Evolutionary conservation across 371 early-diverging fungal genomes (phyloP).

Genomic region (Mortierella sp.): DNA sequence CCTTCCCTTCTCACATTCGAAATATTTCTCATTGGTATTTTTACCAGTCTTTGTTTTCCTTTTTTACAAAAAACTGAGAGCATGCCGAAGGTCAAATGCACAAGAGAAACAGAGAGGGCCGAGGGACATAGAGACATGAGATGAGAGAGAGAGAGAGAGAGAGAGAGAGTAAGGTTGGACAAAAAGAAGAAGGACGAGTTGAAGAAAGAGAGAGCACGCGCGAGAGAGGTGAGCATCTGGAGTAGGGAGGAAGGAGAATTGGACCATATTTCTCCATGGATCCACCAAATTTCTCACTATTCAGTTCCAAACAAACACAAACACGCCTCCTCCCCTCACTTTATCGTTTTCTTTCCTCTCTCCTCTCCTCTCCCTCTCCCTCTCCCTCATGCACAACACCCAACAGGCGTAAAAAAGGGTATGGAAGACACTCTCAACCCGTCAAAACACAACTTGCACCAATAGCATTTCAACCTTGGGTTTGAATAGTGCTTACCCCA

Average conservation of each 20-base stretch:
- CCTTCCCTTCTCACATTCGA: not conserved
- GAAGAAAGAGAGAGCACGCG: not conserved
- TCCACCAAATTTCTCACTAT: conserved; percentile 1
- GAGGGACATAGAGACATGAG: not conserved
- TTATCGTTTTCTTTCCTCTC: not conserved
- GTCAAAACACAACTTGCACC: not conserved
- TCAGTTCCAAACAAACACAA: not conserved
- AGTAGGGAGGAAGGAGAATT: not conserved
- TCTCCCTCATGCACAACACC: not conserved
- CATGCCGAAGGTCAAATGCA: not conserved
- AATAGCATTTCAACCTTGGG: not conserved
- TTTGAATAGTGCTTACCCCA: not conserved
- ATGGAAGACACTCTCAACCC: not conserved
- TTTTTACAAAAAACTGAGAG: not conserved
- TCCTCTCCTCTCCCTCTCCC: not conserved
- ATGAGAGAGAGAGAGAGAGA: not conserved
- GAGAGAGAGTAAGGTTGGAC: not conserved
- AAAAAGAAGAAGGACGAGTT: not conserved
- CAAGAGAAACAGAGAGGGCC: not conserved
- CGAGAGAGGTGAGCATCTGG: not conserved
- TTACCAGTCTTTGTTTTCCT: not conserved
- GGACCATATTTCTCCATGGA: not conserved
- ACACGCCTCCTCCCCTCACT: not conserved
- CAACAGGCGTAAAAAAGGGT: not conserved
- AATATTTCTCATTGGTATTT: not conserved